Evolutionary conservation across 768 basidiomycete species (phyloP).

Genomic region (Boletus rufocinnamomeus): DNA sequence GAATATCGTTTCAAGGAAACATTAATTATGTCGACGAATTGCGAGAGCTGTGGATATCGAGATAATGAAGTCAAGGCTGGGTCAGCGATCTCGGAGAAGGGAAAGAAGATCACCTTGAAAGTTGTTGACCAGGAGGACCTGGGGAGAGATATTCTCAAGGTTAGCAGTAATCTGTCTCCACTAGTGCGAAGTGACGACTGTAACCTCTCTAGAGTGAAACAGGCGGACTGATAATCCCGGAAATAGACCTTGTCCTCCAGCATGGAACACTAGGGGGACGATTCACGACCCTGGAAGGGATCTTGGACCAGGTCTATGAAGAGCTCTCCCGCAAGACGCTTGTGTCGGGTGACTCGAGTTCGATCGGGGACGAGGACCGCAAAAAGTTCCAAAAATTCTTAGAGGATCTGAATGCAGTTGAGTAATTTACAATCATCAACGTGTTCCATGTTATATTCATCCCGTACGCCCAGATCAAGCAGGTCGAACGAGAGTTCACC

Average conservation of each 20-base stretch:
- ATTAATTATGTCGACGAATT: conserved; percentile 98
- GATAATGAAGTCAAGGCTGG: conserved; percentile 99
- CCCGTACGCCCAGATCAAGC: conserved; percentile 59
- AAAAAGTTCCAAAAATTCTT: conserved; percentile 77
- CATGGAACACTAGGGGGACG: conserved; percentile 95
- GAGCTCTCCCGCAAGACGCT: conserved; percentile 91
- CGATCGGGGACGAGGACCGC: conserved; percentile 44
- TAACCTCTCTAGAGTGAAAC: conserved; percentile 77
- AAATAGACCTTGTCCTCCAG: conserved; percentile 89
- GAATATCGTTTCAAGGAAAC: conserved; percentile 62
- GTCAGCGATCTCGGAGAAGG: conserved; percentile 81
- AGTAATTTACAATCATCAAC: conserved; percentile 20
- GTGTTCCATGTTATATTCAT: neutral
- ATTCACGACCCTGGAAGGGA: conserved; percentile 96
- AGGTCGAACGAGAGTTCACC: conserved; percentile 79
- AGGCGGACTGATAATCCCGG: conserved; percentile 85
- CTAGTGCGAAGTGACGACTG: neutral
- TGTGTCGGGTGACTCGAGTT: conserved; percentile 64
- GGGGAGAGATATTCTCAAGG: conserved; percentile 92
- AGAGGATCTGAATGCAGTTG: conserved; percentile 68
- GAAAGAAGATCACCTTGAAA: conserved; percentile 84
- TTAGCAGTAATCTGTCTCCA: conserved; percentile 33
- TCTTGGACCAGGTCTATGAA: conserved; percentile 92
- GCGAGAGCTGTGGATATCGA: conserved; percentile 91
- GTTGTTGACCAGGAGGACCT: conserved; percentile 94